A percentile compares a stretch with the other conserved stretches of the same genome.
Conservation (phyloP, 805 yeast genomes). For the Lachancea thermotolerans region DNA sequence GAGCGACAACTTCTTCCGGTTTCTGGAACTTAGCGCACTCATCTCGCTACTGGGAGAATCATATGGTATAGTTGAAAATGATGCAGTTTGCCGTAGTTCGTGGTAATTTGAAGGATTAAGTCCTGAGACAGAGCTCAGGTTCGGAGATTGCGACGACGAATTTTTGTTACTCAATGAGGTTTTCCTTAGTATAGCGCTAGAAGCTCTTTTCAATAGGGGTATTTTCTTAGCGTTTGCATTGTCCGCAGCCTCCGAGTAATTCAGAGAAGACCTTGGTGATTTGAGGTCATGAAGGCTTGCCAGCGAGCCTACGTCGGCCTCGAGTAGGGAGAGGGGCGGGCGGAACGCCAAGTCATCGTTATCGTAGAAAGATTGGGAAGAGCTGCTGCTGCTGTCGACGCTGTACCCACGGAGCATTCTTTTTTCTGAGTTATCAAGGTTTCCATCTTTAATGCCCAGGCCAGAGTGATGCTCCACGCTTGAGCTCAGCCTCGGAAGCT, state of each 20-base stretch:
- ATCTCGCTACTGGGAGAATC: neutral
- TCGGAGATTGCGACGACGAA: neutral
- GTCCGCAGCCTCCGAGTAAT: conserved; percentile 6
- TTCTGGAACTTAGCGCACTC: neutral
- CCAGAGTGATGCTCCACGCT: conserved; percentile 8
- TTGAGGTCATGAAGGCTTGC: conserved; percentile 3
- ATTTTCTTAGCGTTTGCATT: conserved; percentile 12
- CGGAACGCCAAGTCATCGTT: conserved; percentile 7
- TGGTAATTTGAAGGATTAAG: neutral
- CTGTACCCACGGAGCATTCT: conserved; percentile 14
- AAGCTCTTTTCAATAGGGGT: conserved; percentile 29
- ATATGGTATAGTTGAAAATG: conserved; percentile 6
- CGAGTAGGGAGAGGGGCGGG: conserved; percentile 6
- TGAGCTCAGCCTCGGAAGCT: conserved; percentile 4
- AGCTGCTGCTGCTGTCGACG: conserved; percentile 14
- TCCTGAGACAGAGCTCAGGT: neutral
- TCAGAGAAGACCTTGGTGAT: conserved; percentile 6
- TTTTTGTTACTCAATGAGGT: conserved; percentile 14
- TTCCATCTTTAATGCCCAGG: conserved; percentile 7
- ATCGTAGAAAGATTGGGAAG: conserved; percentile 11
- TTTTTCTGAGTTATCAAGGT: conserved; percentile 4
- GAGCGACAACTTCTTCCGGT: conserved; percentile 1
- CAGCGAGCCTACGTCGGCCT: conserved; percentile 1
- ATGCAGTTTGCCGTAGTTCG: conserved; percentile 6
- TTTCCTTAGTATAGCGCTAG: conserved; percentile 27